Conservation (phyloP, 306 rosid genomes). For the Prunus fruticosa region DNA sequence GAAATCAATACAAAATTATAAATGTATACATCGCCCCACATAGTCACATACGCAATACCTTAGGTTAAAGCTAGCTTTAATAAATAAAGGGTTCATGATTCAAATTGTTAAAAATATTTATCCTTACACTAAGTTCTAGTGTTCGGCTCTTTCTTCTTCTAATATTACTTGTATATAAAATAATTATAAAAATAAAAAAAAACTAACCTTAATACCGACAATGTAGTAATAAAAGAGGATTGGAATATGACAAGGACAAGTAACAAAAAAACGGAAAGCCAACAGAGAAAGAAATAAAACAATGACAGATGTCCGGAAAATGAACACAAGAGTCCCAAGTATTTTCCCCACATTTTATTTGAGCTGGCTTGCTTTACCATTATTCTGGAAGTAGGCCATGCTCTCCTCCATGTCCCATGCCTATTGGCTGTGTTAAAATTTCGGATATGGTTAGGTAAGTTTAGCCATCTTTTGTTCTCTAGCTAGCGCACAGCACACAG, state of each 20-base stretch:
- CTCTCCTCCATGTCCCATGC: background rate
- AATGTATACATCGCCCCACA: background rate
- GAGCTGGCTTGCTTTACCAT: background rate
- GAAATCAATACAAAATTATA: background rate
- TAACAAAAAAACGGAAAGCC: background rate
- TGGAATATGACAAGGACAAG: slow-evolving; percentile 4
- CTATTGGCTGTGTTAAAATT: background rate
- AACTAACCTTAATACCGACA: background rate
- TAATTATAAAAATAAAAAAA: too few species aligned
- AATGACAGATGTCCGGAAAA: slow-evolving; percentile 1
- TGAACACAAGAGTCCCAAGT: background rate
- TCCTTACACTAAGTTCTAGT: too few species aligned
- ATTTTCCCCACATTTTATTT: background rate
- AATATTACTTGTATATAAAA: too few species aligned
- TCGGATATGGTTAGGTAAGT: background rate
- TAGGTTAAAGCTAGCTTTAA: background rate
- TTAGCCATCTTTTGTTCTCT: background rate
- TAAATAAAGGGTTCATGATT: too few species aligned
- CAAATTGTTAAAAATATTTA: too few species aligned
- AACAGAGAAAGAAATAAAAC: background rate
- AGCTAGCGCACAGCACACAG: background rate
- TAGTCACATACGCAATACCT: background rate
- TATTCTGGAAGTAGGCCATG: background rate
- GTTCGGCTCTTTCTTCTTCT: too few species aligned
- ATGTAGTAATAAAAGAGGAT: background rate